Evolutionary conservation across 1,284 basidiomycete species (phyloP), one percentile per base, ranked within the genome.

Genomic region (Irpex sp.): DNA sequence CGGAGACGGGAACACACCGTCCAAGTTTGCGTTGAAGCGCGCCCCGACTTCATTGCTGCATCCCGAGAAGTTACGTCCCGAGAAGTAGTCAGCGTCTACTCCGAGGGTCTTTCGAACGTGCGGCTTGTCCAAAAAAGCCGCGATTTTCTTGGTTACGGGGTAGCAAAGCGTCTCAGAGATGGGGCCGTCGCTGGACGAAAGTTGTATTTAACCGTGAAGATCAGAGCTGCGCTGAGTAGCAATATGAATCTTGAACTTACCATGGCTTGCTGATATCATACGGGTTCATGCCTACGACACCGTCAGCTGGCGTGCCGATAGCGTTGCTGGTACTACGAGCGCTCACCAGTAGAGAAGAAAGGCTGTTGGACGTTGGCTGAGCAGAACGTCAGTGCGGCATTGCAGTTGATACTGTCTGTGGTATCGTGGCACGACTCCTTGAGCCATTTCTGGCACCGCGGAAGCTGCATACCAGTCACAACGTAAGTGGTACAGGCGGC

Each of bases 41-140:
- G 15, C 0, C 4, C 69, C 67, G 13, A 92, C 83, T 2, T 69
- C 67, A 51, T 63, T 21, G 26, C 78, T 79, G 74, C 82, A 85
- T 40, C 78, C 75, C 1, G 78, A 74, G 70, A 86, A 92, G 67
- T 84, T 81, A 34, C 34, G 0, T 74, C 67, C 6, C 68, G 66
- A 40, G 81, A 37, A 56, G 36, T 11, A 36, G 55, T 74, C 67
- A n/a, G 78, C 71, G 68, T 86, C 83, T 37, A 92, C 86, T 36
- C 91, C 91, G 21, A 93, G 79, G 5, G 75, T 66, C 0, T 69
- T 63, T 15, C 86, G 87, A 26, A 86, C 80, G 19, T 78, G 72
- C 0, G 83, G 79, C 11, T 77, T 76, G 72, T 85, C 79, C 62
- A 92, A 85, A 78, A 84, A 92, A 1, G 72, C 68, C 2, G 66